Base-by-base conservation (phyloP, 805 yeast species). In the Candida patagonica region DNA sequence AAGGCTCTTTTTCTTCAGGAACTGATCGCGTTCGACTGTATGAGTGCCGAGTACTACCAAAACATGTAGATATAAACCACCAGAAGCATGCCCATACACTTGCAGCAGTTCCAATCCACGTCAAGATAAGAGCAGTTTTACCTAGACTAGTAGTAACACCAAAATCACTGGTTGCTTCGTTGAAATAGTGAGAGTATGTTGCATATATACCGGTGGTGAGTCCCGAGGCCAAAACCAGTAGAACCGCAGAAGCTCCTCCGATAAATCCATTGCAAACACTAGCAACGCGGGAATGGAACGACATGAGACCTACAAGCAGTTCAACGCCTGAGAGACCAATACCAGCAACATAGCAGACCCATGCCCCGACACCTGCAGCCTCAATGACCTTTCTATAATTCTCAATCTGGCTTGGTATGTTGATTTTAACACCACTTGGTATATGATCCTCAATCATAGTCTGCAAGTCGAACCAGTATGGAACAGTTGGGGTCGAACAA, bases 41-140 rank as follows among this genome's bases (percentile, higher is more conserved):
- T 10, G 44, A 35, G 15, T 38, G 32, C 35, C 50, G 35, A 1
- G 62, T 45, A n/a, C 51, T 47, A 33, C 71, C 70, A 51, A 71
- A 68, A 56, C 74, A 70, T 22, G 61, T 55, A 21, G 67, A 59
- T 35, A 67, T 47, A 41, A 59, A 44, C 71, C 71, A 69, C 40
- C 65, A 51, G 16, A 70, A 15, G n/a, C 59, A 46, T 10, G 73
- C 56, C 37, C 68, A 37, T 12, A 73, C 43, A 2, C 70, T 51
- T 5, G 76, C 74, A 12, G 58, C 78, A 2, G 68, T 71, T 1
- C 78, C 68, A 10, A 74, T 75, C 92, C 89, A 83, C 6, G 75
- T 61, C 34, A 78, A 59, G 2, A 76, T 86, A 39, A 74, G 70
- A 48, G 71, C 79, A 37, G 51, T 42, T 15, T 62, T 60, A 25